Base-by-base conservation (phyloP, 2,329 filamentous ascomycete genomes). In the Plenodomus tracheiphilus region DNA sequence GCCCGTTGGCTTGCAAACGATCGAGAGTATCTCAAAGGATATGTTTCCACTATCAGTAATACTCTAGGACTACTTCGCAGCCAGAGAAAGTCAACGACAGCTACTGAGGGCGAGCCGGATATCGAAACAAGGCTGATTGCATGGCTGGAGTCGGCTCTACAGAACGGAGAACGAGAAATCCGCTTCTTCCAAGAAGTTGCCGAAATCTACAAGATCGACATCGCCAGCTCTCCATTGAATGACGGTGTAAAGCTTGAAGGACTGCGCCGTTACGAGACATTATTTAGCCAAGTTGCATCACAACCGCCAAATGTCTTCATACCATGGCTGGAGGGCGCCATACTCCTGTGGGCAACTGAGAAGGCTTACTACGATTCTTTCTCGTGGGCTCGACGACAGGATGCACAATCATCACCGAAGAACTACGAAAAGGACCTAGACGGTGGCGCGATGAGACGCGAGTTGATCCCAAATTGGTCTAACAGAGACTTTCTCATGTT, bases 401-500 rank as follows among this genome's bases (percentile, higher is more conserved):
- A 62, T 34, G 50, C 56, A 1, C 54, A 61, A 2, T 42, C 54
- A 6, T 53, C 48, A 16, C 54, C 49, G 8, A 49, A 64, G 21
- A 61, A 57, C 20, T 59, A 54, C 40, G 47, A 56, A n/a, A 61
- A 67, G n/a, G 85, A 87, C 62, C 74, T 74, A 0, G 86, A 88
- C 64, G 85, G 85, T 0, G 85, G 86, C 0, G 85, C 85, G 4
- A 68, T 88, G 67, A 75, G 85, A 47, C 76, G 75, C 41, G 80
- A 82, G 62, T 86, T 89, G 54, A 88, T 89, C 48, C 81, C 81
- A 0, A 88, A 88, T 61, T 89, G 85, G 86, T 84, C 81, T 38
- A 83, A 81, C 53, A 56, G 66, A 2, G 82, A 84, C 59, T 89
- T 89, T 64, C 74, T 75, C 32, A 71, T 58, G 42, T 86, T 87